phyloP scores from a whole-genome alignment of 1,284 basidiomycete genomes.

The Somion occarium region DNA sequence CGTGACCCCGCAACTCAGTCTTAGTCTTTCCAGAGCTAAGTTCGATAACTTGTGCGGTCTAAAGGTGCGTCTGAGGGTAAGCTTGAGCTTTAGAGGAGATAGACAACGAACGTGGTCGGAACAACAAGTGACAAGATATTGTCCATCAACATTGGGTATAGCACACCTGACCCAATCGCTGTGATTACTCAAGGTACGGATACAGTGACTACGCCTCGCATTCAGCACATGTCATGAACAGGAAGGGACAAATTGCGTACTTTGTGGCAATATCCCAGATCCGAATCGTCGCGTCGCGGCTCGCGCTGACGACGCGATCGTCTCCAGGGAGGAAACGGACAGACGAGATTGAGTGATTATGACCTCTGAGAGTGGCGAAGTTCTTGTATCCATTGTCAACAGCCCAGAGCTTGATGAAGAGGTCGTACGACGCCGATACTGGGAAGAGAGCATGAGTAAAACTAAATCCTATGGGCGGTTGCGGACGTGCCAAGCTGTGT shows the following conservation, averaged over 20 bases:
- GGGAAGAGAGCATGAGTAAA: neutral
- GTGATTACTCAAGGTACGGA: constrained; percentile 58
- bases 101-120: constrained; percentile 58
- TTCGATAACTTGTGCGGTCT: constrained; percentile 70
- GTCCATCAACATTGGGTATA: constrained; percentile 58
- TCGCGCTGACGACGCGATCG: constrained; percentile 63
- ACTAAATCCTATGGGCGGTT: constrained; percentile 3
- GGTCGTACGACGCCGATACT: constrained; percentile 73
- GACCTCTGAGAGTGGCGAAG: constrained; percentile 67
- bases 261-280: constrained; percentile 73
- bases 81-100: neutral
- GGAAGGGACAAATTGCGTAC: constrained; percentile 31
- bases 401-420: constrained; percentile 81
- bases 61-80: constrained; percentile 4
- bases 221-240: neutral
- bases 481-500: constrained; percentile 51
- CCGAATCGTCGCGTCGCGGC: constrained; percentile 67
- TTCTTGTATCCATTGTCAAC: constrained; percentile 71
- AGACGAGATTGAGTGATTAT: constrained; percentile 72
- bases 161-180: constrained; percentile 69
- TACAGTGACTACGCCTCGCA: constrained; percentile 44
- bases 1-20: constrained; percentile 68
- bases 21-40: constrained; percentile 58
- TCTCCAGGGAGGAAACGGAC: constrained; percentile 73
- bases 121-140: constrained; percentile 58